These are phyloP conservation scores for Corymbia calophylla DNA, from an alignment of 441 rosid genomes.

Conservation along the genomic window DNA sequence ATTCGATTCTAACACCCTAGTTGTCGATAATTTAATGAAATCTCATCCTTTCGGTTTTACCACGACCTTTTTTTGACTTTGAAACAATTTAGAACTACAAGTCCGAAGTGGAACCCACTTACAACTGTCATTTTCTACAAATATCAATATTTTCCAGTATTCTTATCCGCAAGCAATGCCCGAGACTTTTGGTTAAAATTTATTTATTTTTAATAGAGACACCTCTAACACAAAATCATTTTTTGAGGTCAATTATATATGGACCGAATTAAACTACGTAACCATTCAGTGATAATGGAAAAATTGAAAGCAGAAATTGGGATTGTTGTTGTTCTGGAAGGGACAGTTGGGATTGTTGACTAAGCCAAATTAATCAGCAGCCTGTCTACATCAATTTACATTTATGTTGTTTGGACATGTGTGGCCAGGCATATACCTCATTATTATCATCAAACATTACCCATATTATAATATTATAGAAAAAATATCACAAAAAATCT, in stretches of 20 bases:
- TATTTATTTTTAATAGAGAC: neutral
- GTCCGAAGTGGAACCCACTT: neutral
- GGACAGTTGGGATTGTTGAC: neutral
- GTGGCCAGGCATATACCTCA: neutral
- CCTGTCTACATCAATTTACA: neutral
- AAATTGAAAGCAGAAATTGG: neutral
- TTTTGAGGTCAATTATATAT: neutral
- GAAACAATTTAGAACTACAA: neutral
- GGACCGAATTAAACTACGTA: neutral
- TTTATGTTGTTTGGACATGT: neutral
- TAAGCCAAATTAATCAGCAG: neutral
- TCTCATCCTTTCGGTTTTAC: neutral
- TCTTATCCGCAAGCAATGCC: neutral
- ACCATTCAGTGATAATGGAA: neutral
- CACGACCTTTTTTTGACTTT: too few species aligned
- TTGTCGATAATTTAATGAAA: too few species aligned
- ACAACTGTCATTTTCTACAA: neutral
- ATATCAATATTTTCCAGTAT: neutral
- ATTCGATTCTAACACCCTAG: accelerated
- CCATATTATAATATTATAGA: neutral
- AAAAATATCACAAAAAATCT: too few species aligned
- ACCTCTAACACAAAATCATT: neutral
- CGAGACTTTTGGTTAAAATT: neutral
- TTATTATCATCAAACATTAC: neutral
- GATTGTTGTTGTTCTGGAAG: neutral